Evolutionary conservation across 768 basidiomycete genomes (phyloP), one percentile per base, ranked within the genome.

Genomic region (Dentipellis sp.): DNA sequence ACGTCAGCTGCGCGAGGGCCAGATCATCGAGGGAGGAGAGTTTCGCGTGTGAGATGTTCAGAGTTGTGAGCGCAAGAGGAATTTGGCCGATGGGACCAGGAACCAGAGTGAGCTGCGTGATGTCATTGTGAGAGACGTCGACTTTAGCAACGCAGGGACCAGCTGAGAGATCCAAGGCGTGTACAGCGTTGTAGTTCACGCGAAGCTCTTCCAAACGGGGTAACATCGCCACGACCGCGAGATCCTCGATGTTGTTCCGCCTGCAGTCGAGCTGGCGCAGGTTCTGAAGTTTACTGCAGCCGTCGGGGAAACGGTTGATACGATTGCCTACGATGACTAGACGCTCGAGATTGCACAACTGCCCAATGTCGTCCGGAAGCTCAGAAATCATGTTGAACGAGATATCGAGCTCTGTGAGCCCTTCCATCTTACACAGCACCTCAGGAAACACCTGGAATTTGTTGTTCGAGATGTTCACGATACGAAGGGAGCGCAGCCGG

Each of bases 381-480:
- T 84, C 81, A 0, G 80, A 76, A 56, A 98, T 84, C 68, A 78
- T 82, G 73, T 99, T 99, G 77, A 97, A 97, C 0, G 97, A 98
- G 39, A 97, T 76, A 64, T 98, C 94, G 17, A 99, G 82, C 63
- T 94, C 91, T 38, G 78, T 73, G 17, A 99, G 79, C n/a, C 72
- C 78, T 4, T 74, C 69, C 65, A 98, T 80, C 58, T 85, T 75
- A 67, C 80, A 83, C 23, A 99, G 79, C 37, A 88, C 88, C 0
- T 73, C 61, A 0, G 95, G 95, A 52, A 98, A 76, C 7, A 64
- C 65, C 29, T 78, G 78, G 68, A 97, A 93, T 67, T 92, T 91
- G 76, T 98, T 99, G 71, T 97, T 97, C 54, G 94, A 95, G 56
- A 98, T 86, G 71, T 97, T 95, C 60, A 98, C 79, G 22, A 82